Evolutionary conservation across 2,329 filamentous ascomycete species (phyloP).

Genomic region (Teratosphaeria zuluensis): DNA sequence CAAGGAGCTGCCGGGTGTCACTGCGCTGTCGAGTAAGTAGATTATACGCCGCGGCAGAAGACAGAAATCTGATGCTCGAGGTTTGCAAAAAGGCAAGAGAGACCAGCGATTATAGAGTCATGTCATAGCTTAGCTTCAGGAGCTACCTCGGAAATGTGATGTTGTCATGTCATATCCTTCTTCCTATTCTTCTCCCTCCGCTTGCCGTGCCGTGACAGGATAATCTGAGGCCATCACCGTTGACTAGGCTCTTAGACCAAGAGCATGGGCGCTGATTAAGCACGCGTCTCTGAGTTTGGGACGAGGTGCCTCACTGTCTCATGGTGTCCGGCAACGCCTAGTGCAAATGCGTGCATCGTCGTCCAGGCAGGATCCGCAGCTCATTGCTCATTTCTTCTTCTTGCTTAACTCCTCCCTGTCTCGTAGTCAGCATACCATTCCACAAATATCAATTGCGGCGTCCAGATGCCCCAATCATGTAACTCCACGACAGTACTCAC

Average conservation of each 20-base stretch:
- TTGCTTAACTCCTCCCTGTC: constrained; percentile 85
- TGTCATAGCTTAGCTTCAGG: background rate
- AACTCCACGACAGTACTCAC: constrained; percentile 43
- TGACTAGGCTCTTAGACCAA: too few relatives aligned
- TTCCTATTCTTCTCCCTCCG: background rate
- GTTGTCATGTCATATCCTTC: background rate
- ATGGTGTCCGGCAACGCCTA: background rate
- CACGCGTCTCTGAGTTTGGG: background rate
- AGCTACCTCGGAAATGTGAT: background rate
- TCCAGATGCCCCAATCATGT: background rate
- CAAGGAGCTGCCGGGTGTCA: constrained; percentile 91
- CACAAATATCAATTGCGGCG: background rate
- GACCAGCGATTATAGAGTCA: background rate
- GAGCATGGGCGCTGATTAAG: too few relatives aligned
- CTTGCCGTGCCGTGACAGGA: background rate
- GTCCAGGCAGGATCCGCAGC: background rate
- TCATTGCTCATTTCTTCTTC: constrained; percentile 37
- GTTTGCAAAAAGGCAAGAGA: background rate
- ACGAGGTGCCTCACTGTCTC: background rate
- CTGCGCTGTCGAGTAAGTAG: constrained; percentile 72
- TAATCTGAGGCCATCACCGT: background rate
- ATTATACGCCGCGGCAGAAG: background rate
- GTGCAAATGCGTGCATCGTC: background rate
- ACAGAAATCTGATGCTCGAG: background rate
- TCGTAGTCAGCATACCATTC: background rate